Conservation (phyloP, 2,329 filamentous ascomycete genomes). For the Atkinsonella hypoxylon region DNA sequence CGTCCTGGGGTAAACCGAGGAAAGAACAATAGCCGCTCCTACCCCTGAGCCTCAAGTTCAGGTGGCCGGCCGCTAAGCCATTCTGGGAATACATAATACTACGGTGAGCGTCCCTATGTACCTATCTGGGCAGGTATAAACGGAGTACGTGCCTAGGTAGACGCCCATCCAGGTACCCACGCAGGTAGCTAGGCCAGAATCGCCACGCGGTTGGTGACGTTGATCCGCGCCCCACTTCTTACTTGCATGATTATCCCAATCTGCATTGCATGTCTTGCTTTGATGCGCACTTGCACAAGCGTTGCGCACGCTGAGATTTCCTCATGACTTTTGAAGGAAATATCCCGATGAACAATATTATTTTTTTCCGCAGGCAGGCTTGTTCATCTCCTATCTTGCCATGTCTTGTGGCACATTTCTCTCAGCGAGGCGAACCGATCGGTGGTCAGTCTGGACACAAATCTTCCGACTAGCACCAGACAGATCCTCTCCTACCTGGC, state of each 20-base stretch:
- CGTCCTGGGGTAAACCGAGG: background rate
- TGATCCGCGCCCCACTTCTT: no score
- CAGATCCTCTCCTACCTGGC: no score
- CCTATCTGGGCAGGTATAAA: background rate
- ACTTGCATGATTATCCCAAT: no score
- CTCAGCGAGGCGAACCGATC: background rate
- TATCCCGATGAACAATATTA: background rate
- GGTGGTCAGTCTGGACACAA: background rate
- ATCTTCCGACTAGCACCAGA: background rate
- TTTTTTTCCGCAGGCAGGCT: background rate
- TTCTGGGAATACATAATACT: background rate
- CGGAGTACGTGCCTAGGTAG: no score
- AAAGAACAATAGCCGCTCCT: background rate
- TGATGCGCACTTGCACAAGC: no score
- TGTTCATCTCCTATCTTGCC: background rate
- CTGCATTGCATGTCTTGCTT: no score
- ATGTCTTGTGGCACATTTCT: background rate
- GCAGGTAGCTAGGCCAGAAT: no score
- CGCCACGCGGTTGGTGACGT: no score
- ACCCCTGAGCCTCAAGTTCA: constrained; percentile 1
- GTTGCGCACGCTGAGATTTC: background rate
- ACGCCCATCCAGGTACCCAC: no score
- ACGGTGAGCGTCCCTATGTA: background rate
- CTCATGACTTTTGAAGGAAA: no score
- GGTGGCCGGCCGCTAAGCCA: constrained; percentile 2